Conservation (phyloP, 75 land plant species). For the Picea glauca region DNA sequence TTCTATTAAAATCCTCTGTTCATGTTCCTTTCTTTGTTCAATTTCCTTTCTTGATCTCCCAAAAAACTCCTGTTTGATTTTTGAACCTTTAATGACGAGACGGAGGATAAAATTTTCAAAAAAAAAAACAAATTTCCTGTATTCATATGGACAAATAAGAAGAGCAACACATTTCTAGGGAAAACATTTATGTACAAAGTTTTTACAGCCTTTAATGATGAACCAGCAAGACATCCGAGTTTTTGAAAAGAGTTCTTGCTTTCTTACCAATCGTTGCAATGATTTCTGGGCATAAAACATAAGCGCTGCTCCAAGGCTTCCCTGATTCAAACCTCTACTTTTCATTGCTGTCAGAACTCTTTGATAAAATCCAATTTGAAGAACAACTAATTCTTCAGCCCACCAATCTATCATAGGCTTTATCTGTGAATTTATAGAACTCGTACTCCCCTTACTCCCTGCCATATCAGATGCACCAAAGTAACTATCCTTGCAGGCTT, state of each 20-base stretch:
- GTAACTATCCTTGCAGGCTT: constrained; percentile 55
- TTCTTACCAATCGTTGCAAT: constrained; percentile 71
- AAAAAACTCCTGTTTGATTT: constrained; percentile 45
- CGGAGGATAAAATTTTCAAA: not conserved
- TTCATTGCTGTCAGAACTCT: constrained; percentile 79
- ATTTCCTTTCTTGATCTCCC: constrained; percentile 53
- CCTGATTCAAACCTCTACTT: constrained; percentile 66
- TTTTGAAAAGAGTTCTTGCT: not conserved
- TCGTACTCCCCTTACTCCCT: constrained; percentile 11
- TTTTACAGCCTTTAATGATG: not conserved
- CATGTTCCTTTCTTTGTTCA: constrained; percentile 55
- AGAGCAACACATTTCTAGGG: not conserved
- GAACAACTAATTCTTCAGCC: constrained; percentile 83
- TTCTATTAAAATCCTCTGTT: constrained; percentile 80
- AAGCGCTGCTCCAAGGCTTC: constrained; percentile 73
- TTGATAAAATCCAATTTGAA: constrained; percentile 82
- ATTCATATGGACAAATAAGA: not conserved
- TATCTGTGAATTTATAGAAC: constrained; percentile 17
- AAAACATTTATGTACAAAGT: not conserved
- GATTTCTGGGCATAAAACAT: constrained; percentile 92
- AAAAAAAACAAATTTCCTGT: not conserved
- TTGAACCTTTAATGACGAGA: not conserved
- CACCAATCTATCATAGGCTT: constrained; percentile 76
- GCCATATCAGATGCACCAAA: constrained; percentile 14
- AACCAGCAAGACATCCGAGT: not conserved